These are phyloP conservation scores for Melastoma candidum DNA, from an alignment of 441 rosid genomes.

Conservation along the genomic window DNA sequence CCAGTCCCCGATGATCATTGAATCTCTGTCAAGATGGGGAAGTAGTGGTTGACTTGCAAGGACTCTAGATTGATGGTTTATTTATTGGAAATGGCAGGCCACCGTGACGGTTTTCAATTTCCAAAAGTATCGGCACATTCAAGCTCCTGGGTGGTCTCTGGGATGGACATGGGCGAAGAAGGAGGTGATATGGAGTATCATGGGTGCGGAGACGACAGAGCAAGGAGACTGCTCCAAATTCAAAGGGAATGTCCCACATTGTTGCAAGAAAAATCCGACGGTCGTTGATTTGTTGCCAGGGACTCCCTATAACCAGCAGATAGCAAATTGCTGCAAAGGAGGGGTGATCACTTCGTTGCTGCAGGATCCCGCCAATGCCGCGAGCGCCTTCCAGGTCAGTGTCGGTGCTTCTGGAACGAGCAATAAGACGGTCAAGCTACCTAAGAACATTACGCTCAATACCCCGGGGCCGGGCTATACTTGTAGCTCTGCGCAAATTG, in stretches of 20 bases:
- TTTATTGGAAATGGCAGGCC: slow-evolving; percentile 1
- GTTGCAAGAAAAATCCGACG: slow-evolving; percentile 6
- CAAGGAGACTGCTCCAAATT: slow-evolving; percentile 7
- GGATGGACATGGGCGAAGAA: slow-evolving; percentile 11
- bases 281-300: slow-evolving; percentile 5
- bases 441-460: slow-evolving; percentile 12
- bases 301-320: slow-evolving; percentile 2
- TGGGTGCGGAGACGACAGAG: slow-evolving; percentile 5
- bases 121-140: slow-evolving; percentile 8
- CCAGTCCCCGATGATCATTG: no score
- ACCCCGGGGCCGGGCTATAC: slow-evolving; percentile 16
- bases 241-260: background rate
- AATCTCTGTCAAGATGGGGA: no score
- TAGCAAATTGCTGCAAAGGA: slow-evolving; percentile 8
- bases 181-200: slow-evolving; percentile 7
- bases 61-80: no score
- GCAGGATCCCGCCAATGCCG: slow-evolving; percentile 11
- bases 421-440: slow-evolving; percentile 10
- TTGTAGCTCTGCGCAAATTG: slow-evolving; percentile 7
- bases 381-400: slow-evolving; percentile 9
- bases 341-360: slow-evolving; percentile 6
- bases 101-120: slow-evolving; percentile 1
- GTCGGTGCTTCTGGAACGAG: slow-evolving; percentile 14
- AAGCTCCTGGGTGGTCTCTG: slow-evolving; percentile 5
- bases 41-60: no score